Percentiles rank a stretch among this genome's conserved stretches.
Evolutionary conservation across 1,284 basidiomycete genomes (phyloP).

Genomic region (Trichosporon sp.): DNA sequence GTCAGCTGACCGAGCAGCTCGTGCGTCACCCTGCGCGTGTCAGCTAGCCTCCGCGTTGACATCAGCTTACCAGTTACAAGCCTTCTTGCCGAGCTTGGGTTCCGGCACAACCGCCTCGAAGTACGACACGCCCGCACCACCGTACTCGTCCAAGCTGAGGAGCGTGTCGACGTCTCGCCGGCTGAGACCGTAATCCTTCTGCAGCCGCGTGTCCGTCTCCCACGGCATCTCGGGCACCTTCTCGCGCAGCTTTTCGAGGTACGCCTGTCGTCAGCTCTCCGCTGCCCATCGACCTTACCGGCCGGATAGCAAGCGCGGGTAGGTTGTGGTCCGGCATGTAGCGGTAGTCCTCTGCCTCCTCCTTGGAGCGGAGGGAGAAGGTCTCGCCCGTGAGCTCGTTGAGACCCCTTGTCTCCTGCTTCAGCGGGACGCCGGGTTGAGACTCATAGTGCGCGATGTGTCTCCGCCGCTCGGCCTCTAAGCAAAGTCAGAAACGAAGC

Average conservation of each 20-base stretch:
- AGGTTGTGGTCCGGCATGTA: slow-evolving; percentile 99
- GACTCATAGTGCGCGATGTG: slow-evolving; percentile 50
- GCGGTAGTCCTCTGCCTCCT: slow-evolving; percentile 91
- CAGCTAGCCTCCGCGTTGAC: background rate
- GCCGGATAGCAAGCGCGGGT: slow-evolving; percentile 70
- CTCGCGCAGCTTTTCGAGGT: slow-evolving; percentile 63
- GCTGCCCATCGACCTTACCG: slow-evolving; percentile 33
- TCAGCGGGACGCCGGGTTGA: slow-evolving; percentile 36
- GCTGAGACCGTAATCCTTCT: slow-evolving; percentile 62
- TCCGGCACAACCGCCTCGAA: slow-evolving; percentile 67
- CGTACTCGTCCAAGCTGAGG: slow-evolving; percentile 66
- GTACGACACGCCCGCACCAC: slow-evolving; percentile 65
- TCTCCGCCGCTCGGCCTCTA: slow-evolving; percentile 60
- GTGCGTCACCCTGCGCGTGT: slow-evolving; percentile 72
- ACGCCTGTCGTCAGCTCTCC: slow-evolving; percentile 59
- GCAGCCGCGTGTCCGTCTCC: slow-evolving; percentile 66
- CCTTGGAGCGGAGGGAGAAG: slow-evolving; percentile 81
- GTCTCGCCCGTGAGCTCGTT: slow-evolving; percentile 81
- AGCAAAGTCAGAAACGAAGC: slow-evolving; percentile 50
- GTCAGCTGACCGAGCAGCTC: slow-evolving; percentile 78
- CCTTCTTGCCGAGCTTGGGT: slow-evolving; percentile 61
- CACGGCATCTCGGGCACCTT: slow-evolving; percentile 78
- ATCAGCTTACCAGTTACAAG: slow-evolving; percentile 75
- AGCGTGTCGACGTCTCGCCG: slow-evolving; percentile 73
- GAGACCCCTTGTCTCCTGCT: slow-evolving; percentile 89